Conservation (phyloP, 108 stramenopile genomes). For the Ochromonas danica region DNA sequence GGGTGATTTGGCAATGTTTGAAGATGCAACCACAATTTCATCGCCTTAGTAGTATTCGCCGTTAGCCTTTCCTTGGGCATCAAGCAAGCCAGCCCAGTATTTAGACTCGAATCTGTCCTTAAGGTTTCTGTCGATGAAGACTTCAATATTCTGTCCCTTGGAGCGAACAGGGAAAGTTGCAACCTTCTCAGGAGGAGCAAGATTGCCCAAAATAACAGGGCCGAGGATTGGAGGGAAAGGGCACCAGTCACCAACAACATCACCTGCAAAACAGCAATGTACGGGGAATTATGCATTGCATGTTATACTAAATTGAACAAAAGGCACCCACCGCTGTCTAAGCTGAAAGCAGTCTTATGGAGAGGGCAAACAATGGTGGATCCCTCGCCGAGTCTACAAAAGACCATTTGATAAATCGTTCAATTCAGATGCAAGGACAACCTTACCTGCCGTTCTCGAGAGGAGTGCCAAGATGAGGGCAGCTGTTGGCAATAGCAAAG, state of each 20-base stretch:
- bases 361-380: constrained; percentile 91
- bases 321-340: constrained; percentile 64
- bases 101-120: constrained; percentile 93
- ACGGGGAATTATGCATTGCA: not conserved
- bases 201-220: not conserved
- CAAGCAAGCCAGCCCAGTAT: constrained; percentile 93
- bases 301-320: not conserved
- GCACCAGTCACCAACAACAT: constrained; percentile 93
- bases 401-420: not conserved
- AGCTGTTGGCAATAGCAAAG: constrained; percentile 85
- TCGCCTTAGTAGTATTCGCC: constrained; percentile 99
- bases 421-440: not conserved
- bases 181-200: constrained; percentile 5
- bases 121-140: constrained; percentile 95
- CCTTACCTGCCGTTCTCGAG: constrained; percentile 74
- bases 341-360: constrained; percentile 85
- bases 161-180: constrained; percentile 33
- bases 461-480: constrained; percentile 92
- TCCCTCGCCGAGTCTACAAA: constrained; percentile 63
- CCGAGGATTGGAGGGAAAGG: constrained; percentile 89
- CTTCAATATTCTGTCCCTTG: constrained; percentile 72
- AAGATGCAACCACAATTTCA: too few relatives aligned
- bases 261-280: not conserved
- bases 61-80: constrained; percentile 96
- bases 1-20: too few relatives aligned